phyloP scores from a whole-genome alignment of 2,329 filamentous ascomycete species.

The Fusarium verticillioides region DNA sequence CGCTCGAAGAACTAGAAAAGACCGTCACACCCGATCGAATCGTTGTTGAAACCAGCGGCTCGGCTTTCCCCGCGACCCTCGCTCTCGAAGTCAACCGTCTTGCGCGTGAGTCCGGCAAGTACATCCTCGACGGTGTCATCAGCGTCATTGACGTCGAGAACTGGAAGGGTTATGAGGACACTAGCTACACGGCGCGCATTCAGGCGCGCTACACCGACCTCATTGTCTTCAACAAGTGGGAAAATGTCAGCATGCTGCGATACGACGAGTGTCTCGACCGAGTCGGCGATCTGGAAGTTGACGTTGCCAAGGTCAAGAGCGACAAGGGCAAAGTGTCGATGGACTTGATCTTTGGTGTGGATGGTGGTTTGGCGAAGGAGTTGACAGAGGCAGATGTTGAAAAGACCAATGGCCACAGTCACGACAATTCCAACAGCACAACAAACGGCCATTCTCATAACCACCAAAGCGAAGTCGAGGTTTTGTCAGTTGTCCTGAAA shows the following conservation, averaged over 20 bases:
- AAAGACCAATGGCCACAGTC: conserved; percentile 49
- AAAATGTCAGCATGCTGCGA: conserved; percentile 75
- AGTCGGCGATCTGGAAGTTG: conserved; percentile 82
- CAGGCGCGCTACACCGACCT: conserved; percentile 92
- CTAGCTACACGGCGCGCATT: conserved; percentile 85
- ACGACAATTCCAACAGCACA: conserved; percentile 48
- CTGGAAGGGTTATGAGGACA: conserved; percentile 92
- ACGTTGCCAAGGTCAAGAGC: conserved; percentile 86
- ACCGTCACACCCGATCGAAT: conserved; percentile 78
- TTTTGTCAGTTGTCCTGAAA: conserved; percentile 81
- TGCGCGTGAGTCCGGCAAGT: conserved; percentile 73
- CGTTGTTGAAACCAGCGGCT: conserved; percentile 92
- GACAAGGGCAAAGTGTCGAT: conserved; percentile 81
- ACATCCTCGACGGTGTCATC: conserved; percentile 86
- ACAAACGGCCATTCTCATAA: conserved; percentile 57
- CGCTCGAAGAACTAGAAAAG: conserved; percentile 77
- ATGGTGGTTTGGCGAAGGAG: conserved; percentile 77
- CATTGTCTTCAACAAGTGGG: conserved; percentile 95
- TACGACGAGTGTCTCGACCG: conserved; percentile 83
- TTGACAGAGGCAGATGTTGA: conserved; percentile 56
- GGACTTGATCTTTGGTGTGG: conserved; percentile 86
- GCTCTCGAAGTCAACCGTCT: conserved; percentile 91
- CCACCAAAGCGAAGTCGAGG: conserved; percentile 91
- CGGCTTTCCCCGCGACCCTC: conserved; percentile 87
- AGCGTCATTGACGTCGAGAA: conserved; percentile 95